Evolutionary conservation across 306 rosid species (phyloP).

Genomic region (Fragaria iinumae): DNA sequence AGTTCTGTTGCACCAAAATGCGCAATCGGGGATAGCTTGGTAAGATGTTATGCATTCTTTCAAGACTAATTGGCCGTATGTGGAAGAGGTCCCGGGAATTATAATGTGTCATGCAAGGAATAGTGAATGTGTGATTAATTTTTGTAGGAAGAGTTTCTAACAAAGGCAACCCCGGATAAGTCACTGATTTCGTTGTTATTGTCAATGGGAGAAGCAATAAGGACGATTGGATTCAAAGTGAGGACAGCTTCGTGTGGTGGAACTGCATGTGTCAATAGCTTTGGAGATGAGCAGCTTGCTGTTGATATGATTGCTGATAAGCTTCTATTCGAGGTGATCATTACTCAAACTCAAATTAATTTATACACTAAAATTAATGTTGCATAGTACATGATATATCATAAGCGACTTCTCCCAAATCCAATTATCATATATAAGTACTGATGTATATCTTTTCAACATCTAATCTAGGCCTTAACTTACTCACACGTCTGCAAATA

Average conservation of each 20-base stretch:
- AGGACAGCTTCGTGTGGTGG: constrained; percentile 98
- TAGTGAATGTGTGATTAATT: constrained; percentile 11
- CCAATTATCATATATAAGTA: neutral
- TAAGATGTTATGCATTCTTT: constrained; percentile 31
- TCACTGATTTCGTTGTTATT: constrained; percentile 71
- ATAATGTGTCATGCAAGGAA: neutral
- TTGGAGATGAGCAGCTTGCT: constrained; percentile 98
- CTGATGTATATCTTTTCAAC: neutral
- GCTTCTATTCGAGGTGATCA: constrained; percentile 83
- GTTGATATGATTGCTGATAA: constrained; percentile 91
- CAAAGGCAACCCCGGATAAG: constrained; percentile 88
- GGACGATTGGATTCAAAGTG: constrained; percentile 93
- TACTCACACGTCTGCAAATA: constrained; percentile 93
- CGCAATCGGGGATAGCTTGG: constrained; percentile 91
- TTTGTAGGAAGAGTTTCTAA: constrained; percentile 78
- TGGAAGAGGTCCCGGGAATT: no score
- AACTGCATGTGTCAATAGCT: constrained; percentile 94
- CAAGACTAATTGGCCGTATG: neutral
- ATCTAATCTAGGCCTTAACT: constrained; percentile 56
- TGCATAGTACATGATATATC: neutral
- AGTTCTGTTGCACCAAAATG: constrained; percentile 57
- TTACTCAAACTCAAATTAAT: neutral
- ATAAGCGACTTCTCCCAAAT: neutral
- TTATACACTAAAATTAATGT: neutral
- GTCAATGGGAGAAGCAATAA: constrained; percentile 92